phyloP scores from a whole-genome alignment of 1,284 basidiomycete species.

The Papiliotrema nemorosa region DNA sequence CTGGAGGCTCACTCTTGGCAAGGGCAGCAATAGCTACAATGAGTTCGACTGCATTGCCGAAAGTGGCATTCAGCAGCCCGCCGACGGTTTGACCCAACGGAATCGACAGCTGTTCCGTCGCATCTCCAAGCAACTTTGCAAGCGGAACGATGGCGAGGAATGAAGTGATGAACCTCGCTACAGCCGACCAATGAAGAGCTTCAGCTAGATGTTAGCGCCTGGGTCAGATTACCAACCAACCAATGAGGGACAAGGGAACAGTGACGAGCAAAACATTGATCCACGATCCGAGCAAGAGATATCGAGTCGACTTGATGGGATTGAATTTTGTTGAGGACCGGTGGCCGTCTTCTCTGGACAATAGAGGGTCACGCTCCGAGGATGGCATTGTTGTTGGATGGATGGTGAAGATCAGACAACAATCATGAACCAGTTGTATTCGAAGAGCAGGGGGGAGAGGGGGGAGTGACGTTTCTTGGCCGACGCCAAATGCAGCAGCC shows the following conservation, averaged over 20 bases:
- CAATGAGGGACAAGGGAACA: constrained; percentile 64
- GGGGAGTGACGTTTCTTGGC: no score
- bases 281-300: constrained; percentile 65
- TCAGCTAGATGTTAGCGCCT: constrained; percentile 27
- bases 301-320: constrained; percentile 57
- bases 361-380: constrained; percentile 19
- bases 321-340: constrained; percentile 21
- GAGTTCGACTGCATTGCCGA: constrained; percentile 58
- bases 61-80: constrained; percentile 19
- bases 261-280: constrained; percentile 74
- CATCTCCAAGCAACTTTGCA: constrained; percentile 72
- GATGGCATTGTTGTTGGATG: constrained; percentile 14
- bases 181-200: constrained; percentile 64
- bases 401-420: no score
- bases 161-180: constrained; percentile 72
- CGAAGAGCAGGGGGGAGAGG: not conserved
- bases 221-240: constrained; percentile 51
- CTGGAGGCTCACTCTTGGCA: constrained; percentile 59
- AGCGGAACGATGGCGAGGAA: constrained; percentile 86
- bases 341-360: constrained; percentile 3
- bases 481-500: no score
- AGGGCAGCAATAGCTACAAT: constrained; percentile 84
- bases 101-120: constrained; percentile 83
- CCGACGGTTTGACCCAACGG: constrained; percentile 59
- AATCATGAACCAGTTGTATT: not conserved